Evolutionary conservation across 345 rosid species (phyloP), one percentile per base, ranked within the genome.

Genomic region (Aquilaria malaccensis): DNA sequence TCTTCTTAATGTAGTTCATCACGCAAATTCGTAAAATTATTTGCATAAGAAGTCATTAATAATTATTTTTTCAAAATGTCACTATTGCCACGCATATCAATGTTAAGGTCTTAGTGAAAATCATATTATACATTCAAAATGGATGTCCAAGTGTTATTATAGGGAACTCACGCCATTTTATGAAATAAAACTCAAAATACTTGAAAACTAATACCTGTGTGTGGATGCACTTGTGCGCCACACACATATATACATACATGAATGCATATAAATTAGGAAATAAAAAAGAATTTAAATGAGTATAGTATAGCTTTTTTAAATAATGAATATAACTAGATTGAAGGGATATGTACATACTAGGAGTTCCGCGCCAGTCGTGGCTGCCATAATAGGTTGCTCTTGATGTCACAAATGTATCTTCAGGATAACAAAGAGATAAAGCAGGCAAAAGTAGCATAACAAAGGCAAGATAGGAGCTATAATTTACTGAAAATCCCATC

Each of bases 381-480:
- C 94, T 93, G 31, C 94, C 97, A 59, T 81, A 93, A 52, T 70
- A 87, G 50, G 98, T 89, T 13, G 96, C 97, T 68, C 87, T 79
- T 2, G 96, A 87, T 71, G 7, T 11, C 2, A 65, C 76, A 63
- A 74, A 87, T 3, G 68, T 74, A 10, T 65, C 62, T 41, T 80
- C 79, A 60, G 75, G 76, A 67, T 63, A 55, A 57, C 75, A 7
- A 37, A 37, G 5, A 7, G 43, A 70, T 58, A 75, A 50, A 46
- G 70, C 77, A 53, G 88, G 86, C 60, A 81, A 67, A 15, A 85
- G 64, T 62, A 77, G 10, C 52, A 74, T n/a, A 50, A 66, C 69
- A 61, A 52, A 52, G 13, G 75, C 45, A 45, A 71, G 50, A 60
- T 32, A 62, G 30, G 2, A 65, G 30, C 50, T 61, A 50, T 65